Base-by-base conservation (phyloP, 2,329 filamentous ascomycete genomes). In the Fusarium sp. region DNA sequence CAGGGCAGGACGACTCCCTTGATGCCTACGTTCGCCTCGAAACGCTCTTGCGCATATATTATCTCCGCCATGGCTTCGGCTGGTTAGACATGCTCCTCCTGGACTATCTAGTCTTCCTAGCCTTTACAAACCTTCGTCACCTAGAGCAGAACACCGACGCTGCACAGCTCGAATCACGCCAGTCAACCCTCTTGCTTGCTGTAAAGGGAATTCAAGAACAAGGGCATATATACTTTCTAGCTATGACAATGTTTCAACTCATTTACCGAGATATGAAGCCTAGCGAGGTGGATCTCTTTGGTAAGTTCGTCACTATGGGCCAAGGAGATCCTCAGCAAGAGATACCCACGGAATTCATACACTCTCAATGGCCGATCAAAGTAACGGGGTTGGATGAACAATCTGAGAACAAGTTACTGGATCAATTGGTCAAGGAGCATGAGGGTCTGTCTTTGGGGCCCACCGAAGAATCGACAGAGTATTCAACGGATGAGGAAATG, bases 41-140 rank as follows among this genome's bases (percentile, higher is more conserved):
- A 15, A 72, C 71, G 2, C 31, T 74, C 4, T n/a, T 72, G 9
- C 63, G 72, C 5, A 53, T 74, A 9, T 73, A 74, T 42, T 72
- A 72, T 20, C 62, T 74, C 7, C 71, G 72, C 10, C 66, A 74
- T 15, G 66, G 71, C 9, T 73, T 69, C 45, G 76, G 78, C 33
- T 18, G 34, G 8, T 28, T 42, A 20, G 40, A 53, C n/a, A 53
- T 34, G 17, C 15, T 33, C 26, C n/a, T 53, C 7, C 3, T 53
- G 13, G 7, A n/a, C 11, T 26, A n/a, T 7, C 50, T 53, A 4
- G 26, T 44, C 22, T 20, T 33, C 10, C 13, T 53, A 8, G 15
- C 24, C n/a, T 34, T 34, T 18, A 18, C 15, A 14, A 51, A 26
- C 8, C 13, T 20, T 14, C 17, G 6, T 17, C 17, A 39, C 34